These are phyloP conservation scores for Xerophyta viscosa DNA, from an alignment of 106 monocot species.

Conservation along the genomic window DNA sequence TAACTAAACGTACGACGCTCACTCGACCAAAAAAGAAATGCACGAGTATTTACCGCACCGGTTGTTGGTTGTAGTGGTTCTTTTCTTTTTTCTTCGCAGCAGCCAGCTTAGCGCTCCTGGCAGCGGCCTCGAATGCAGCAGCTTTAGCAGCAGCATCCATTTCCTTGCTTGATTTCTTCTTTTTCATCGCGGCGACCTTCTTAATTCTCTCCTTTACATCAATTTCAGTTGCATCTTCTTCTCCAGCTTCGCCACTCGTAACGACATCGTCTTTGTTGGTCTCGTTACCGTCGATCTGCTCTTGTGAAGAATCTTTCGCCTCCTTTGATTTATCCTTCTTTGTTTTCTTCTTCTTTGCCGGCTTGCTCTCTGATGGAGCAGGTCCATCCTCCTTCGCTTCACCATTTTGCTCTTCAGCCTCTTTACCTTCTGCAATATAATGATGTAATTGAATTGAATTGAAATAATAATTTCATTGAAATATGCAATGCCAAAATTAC, in stretches of 20 bases:
- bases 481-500: too few species aligned
- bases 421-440: constrained; percentile 18
- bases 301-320: constrained; percentile 27
- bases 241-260: too few species aligned
- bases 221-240: constrained; percentile 7
- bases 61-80: constrained; percentile 75
- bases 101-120: constrained; percentile 51
- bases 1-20: too few species aligned
- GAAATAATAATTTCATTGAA: too few species aligned
- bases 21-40: background rate
- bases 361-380: constrained; percentile 33
- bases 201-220: constrained; percentile 52
- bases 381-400: constrained; percentile 16
- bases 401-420: constrained; percentile 16
- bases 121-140: constrained; percentile 56
- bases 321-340: constrained; percentile 58
- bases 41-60: constrained; percentile 29
- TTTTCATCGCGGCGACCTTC: constrained; percentile 45
- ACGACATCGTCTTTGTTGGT: constrained; percentile 6
- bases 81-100: constrained; percentile 84
- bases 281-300: background rate
- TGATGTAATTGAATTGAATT: too few species aligned
- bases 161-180: constrained; percentile 63
- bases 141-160: constrained; percentile 40
- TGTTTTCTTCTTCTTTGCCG: constrained; percentile 62